Evolutionary conservation across 441 rosid species (phyloP).

Genomic region (Bocquillonia castaneifolia): DNA sequence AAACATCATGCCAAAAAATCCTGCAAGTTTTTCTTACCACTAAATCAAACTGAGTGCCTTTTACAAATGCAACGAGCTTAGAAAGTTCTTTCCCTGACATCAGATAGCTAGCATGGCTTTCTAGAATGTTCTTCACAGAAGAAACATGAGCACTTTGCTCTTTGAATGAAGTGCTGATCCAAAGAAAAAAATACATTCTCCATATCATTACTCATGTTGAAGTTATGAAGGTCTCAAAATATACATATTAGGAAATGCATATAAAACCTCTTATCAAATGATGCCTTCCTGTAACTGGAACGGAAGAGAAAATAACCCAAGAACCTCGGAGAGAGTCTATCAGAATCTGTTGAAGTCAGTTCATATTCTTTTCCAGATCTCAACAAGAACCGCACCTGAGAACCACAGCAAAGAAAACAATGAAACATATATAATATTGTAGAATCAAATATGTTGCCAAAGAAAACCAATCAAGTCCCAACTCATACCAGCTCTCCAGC

Average conservation of each 20-base stretch:
- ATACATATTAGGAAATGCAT: slow-evolving; percentile 10
- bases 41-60: slow-evolving; percentile 98
- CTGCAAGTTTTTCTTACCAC: slow-evolving; percentile 55
- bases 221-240: slow-evolving; percentile 10
- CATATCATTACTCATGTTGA: slow-evolving; percentile 16
- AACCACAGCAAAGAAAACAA: slow-evolving; percentile 23
- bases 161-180: slow-evolving; percentile 61
- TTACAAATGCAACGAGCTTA: slow-evolving; percentile 96
- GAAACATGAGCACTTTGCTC: slow-evolving; percentile 90
- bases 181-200: slow-evolving; percentile 21
- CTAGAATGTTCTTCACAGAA: slow-evolving; percentile 84
- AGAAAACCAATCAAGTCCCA: slow-evolving; percentile 19
- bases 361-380: slow-evolving; percentile 97
- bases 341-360: slow-evolving; percentile 69
- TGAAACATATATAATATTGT: slow-evolving; percentile 4
- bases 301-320: slow-evolving; percentile 82
- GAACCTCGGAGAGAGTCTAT: slow-evolving; percentile 71
- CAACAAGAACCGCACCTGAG: slow-evolving; percentile 88
- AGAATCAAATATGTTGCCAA: slow-evolving; percentile 16
- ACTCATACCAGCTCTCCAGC: slow-evolving; percentile 91
- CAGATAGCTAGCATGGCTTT: slow-evolving; percentile 91
- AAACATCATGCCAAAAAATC: slow-evolving; percentile 11
- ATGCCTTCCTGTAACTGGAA: slow-evolving; percentile 67
- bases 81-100: slow-evolving; percentile 98
- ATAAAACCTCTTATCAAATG: slow-evolving; percentile 72